Percentiles rank a stretch among this genome's conserved stretches.
Conservation (phyloP, 1,139 yeast genomes). For the Candida frijolesensis region DNA sequence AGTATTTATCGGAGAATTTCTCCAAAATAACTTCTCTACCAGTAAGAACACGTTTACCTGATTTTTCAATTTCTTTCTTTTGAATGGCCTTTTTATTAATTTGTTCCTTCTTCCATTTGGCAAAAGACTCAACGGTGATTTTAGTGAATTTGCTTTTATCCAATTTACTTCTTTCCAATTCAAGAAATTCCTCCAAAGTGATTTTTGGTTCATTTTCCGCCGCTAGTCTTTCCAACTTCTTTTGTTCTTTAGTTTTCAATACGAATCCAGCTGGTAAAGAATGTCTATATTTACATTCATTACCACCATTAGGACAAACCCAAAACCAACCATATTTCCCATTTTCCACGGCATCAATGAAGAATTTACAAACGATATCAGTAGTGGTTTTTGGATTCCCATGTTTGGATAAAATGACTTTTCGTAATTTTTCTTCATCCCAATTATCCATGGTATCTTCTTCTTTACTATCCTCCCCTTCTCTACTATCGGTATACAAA, state of each 20-base stretch:
- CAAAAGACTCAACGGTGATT: slow-evolving; percentile 81
- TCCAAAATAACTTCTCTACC: slow-evolving; percentile 84
- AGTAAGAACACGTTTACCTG: slow-evolving; percentile 53
- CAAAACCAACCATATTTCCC: slow-evolving; percentile 99
- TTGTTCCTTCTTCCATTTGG: slow-evolving; percentile 79
- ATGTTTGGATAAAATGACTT: slow-evolving; percentile 85
- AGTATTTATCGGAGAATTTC: slow-evolving; percentile 67
- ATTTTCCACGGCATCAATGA: slow-evolving; percentile 96
- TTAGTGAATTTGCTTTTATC: slow-evolving; percentile 83
- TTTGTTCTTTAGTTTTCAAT: slow-evolving; percentile 94
- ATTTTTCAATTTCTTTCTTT: slow-evolving; percentile 53
- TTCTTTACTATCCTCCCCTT: slow-evolving; percentile 49
- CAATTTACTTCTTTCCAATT: slow-evolving; percentile 85
- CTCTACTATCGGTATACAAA: slow-evolving; percentile 86
- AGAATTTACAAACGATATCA: slow-evolving; percentile 89
- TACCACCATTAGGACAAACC: slow-evolving; percentile 95
- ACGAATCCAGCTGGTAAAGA: slow-evolving; percentile 98
- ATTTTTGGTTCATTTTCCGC: slow-evolving; percentile 86
- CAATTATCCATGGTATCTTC: slow-evolving; percentile 92
- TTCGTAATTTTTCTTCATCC: slow-evolving; percentile 94
- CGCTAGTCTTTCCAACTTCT: slow-evolving; percentile 84
- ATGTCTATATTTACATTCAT: slow-evolving; percentile 91
- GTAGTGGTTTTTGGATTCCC: slow-evolving; percentile 95
- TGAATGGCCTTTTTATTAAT: slow-evolving; percentile 62
- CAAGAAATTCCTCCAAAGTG: slow-evolving; percentile 93